A percentile compares a stretch with the other conserved stretches of the same genome.
Evolutionary conservation across 2,329 filamentous ascomycete species (phyloP).

Genomic region (Pseudogymnoascus verrucosus): DNA sequence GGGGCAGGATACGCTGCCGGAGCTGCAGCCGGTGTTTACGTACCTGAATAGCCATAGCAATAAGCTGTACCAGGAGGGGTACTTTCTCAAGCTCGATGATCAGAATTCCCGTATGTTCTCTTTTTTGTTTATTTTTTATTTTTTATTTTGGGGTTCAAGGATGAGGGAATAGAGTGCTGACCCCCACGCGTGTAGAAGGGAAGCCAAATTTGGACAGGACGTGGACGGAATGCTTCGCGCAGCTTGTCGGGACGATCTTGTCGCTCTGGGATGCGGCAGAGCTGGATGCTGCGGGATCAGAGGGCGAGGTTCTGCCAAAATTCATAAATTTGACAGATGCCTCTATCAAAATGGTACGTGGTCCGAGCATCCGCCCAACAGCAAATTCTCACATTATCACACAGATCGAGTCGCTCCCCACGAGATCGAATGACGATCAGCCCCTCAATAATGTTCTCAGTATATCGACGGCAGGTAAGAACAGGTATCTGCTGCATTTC

Average conservation of each 20-base stretch:
- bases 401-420: conserved; percentile 83
- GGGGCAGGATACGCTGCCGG: conserved; percentile 76
- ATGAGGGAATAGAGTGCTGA: conserved; percentile 25
- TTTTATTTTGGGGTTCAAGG: not conserved
- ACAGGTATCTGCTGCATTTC: conserved; percentile 92
- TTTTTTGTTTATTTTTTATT: conserved; percentile 17
- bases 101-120: conserved; percentile 71
- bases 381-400: conserved; percentile 18
- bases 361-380: conserved; percentile 1
- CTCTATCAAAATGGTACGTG: conserved; percentile 87
- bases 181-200: conserved; percentile 53
- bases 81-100: conserved; percentile 94
- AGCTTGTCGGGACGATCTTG: conserved; percentile 88
- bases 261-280: conserved; percentile 94
- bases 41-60: conserved; percentile 92
- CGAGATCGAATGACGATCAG: conserved; percentile 66
- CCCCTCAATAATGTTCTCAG: conserved; percentile 91
- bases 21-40: conserved; percentile 88
- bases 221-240: conserved; percentile 96
- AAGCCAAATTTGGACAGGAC: conserved; percentile 76
- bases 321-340: conserved; percentile 98
- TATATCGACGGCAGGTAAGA: conserved; percentile 89
- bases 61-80: conserved; percentile 96
- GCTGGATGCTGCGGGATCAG: conserved; percentile 76
- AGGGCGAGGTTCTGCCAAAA: conserved; percentile 77